Evolutionary conservation across 2,329 filamentous ascomycete species (phyloP).

Genomic region (Alternaria rosae): DNA sequence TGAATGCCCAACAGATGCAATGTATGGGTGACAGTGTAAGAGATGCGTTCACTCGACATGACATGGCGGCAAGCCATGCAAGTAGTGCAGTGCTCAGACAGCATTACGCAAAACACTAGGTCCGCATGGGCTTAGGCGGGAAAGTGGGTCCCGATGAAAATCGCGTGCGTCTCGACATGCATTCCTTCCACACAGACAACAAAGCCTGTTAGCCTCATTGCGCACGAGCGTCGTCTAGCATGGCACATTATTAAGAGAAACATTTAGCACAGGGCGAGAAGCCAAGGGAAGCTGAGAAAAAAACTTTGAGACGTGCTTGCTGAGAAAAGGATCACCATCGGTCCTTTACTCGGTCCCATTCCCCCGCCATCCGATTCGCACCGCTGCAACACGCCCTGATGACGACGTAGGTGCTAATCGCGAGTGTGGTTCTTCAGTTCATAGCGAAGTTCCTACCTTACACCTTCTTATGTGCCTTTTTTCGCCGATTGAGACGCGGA

Average conservation of each 20-base stretch:
- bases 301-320: slow-evolving; percentile 24
- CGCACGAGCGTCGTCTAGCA: slow-evolving; percentile 23
- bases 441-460: slow-evolving; percentile 27
- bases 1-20: slow-evolving; percentile 10
- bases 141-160: slow-evolving; percentile 23
- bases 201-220: slow-evolving; percentile 30
- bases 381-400: slow-evolving; percentile 36
- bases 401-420: slow-evolving; percentile 44
- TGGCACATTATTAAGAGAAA: slow-evolving; percentile 36
- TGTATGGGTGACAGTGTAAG: slow-evolving; percentile 7
- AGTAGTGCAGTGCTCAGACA: slow-evolving; percentile 3
- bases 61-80: slow-evolving; percentile 7
- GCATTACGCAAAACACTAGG: slow-evolving; percentile 17
- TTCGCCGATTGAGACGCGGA: slow-evolving; percentile 36
- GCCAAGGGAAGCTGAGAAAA: slow-evolving; percentile 14
- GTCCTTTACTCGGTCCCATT: slow-evolving; percentile 39
- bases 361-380: slow-evolving; percentile 46
- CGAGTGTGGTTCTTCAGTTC: slow-evolving; percentile 26
- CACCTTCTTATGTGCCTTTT: slow-evolving; percentile 30
- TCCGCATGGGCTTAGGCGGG: slow-evolving; percentile 2
- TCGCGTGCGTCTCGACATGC: slow-evolving; percentile 32
- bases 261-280: slow-evolving; percentile 23
- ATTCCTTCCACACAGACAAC: slow-evolving; percentile 28
- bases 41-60: slow-evolving; percentile 16
- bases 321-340: slow-evolving; percentile 29